Conservation (phyloP, 768 basidiomycete genomes). For the Boletus insuetus region DNA sequence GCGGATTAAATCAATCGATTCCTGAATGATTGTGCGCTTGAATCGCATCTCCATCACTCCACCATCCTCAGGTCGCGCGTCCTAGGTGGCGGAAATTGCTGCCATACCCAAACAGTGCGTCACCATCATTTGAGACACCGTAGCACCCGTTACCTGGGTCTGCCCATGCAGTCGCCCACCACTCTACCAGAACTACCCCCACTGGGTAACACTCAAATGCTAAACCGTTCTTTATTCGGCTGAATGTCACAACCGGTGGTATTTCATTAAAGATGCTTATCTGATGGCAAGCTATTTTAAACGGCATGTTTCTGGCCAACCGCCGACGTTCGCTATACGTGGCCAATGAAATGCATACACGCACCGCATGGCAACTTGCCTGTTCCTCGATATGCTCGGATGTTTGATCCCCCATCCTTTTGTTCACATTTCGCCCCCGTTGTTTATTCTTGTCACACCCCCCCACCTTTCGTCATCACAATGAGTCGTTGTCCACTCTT, state of each 20-base stretch:
- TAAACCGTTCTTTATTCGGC: constrained; percentile 13
- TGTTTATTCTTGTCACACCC: not conserved
- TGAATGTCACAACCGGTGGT: constrained; percentile 12
- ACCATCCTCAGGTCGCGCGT: not conserved
- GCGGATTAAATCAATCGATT: not conserved
- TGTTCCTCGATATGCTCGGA: constrained; percentile 12
- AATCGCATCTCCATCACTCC: constrained; percentile 9
- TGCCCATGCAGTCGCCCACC: not conserved
- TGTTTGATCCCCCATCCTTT: constrained; percentile 8
- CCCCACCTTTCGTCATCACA: not conserved
- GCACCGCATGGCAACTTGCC: constrained; percentile 14
- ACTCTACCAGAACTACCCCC: constrained; percentile 18
- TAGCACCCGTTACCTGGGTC: not conserved
- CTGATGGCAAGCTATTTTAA: constrained; percentile 20
- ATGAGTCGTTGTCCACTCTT: not conserved
- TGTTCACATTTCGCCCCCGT: constrained; percentile 1
- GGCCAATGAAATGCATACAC: constrained; percentile 5
- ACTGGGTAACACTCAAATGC: constrained; percentile 15
- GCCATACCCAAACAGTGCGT: constrained; percentile 19
- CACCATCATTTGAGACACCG: constrained; percentile 1
- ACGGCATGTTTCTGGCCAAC: constrained; percentile 18
- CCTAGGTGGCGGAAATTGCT: constrained; percentile 22
- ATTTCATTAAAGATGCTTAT: constrained; percentile 25
- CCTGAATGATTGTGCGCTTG: not conserved
- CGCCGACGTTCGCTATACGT: constrained; percentile 18